Conservation (phyloP, 2,329 filamentous ascomycete species). For the Corniculantispora saksenae region DNA sequence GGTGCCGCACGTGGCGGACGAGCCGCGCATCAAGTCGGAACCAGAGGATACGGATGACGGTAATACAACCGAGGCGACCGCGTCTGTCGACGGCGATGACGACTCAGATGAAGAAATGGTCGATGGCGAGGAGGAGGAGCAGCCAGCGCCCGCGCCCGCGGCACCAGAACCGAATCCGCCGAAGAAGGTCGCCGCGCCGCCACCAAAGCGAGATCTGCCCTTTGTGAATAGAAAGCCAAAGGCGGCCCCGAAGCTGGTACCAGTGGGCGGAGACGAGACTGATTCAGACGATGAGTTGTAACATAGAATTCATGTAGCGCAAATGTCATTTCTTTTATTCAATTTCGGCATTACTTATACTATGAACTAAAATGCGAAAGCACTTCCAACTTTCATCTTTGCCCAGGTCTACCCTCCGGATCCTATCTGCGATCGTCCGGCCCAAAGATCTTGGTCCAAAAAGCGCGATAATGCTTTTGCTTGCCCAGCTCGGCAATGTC, state of each 20-base stretch:
- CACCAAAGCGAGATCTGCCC: constrained; percentile 45
- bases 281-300: constrained; percentile 60
- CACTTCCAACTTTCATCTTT: neutral
- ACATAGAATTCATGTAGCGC: neutral
- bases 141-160: neutral
- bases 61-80: constrained; percentile 42
- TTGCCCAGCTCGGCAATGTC: constrained; percentile 57
- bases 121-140: constrained; percentile 24
- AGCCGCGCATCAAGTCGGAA: constrained; percentile 41
- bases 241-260: constrained; percentile 29
- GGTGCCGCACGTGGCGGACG: constrained; percentile 44
- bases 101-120: constrained; percentile 40
- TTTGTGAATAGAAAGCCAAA: constrained; percentile 42
- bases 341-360: neutral
- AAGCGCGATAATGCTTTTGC: constrained; percentile 62
- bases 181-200: constrained; percentile 31
- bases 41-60: constrained; percentile 44
- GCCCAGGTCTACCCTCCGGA: neutral
- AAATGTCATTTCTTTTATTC: neutral
- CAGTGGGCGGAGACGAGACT: constrained; percentile 39
- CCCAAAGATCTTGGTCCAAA: constrained; percentile 57
- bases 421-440: constrained; percentile 46
- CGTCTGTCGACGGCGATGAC: constrained; percentile 44
- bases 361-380: neutral
- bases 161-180: neutral